Evolutionary conservation across 305 asterid species (phyloP), one percentile per base, ranked within the genome.

Genomic region (Stenogyne calaminthoides): DNA sequence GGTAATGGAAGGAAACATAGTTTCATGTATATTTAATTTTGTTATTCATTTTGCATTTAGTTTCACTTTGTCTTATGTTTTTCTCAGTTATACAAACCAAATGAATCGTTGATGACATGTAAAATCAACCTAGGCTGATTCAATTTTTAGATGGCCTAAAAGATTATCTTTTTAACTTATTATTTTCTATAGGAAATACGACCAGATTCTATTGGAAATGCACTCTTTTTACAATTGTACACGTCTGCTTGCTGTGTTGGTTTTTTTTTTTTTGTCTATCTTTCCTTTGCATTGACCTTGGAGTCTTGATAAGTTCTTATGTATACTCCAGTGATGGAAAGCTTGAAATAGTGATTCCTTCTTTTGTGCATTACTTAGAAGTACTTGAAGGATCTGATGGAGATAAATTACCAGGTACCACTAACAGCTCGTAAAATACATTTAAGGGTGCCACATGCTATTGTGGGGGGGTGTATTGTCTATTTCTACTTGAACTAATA

Each of bases 301-400:
- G 57, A 75, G 37, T 69, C 52, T 25, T 75, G 46, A 66, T 67
- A 27, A 49, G 27, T 75, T 81, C 9, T 69, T 54, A 9, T 80
- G 22, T 71, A 18, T 62, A 42, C 60, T 59, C 58, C 80, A 95
- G 99, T 78, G 99, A 95, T 84, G 99, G 99, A 75, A 95, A 95
- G 88, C 94, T 90, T 77, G 99, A 95, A 76, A 88, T 95, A 16
- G 89, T 95, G 29, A 94, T 95, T 72, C 96, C 99, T 72, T 90
- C 99, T 11, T 95, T 95, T 83, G 97, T 95, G 82, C 99, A 95
- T 83, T 95, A 90, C 86, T 87, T 95, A 91, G 99, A 95, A 80
- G 99, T 92, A 52, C 87, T 95, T 47, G 99, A 95, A 84, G 99
- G 99, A 69, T 84, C 98, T 77, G 99, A 95, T 85, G 99, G 99